A percentile compares a stretch with the other conserved stretches of the same genome.
Conservation (phyloP, 1,284 basidiomycete species). For the Ustilago vetiveriae region DNA sequence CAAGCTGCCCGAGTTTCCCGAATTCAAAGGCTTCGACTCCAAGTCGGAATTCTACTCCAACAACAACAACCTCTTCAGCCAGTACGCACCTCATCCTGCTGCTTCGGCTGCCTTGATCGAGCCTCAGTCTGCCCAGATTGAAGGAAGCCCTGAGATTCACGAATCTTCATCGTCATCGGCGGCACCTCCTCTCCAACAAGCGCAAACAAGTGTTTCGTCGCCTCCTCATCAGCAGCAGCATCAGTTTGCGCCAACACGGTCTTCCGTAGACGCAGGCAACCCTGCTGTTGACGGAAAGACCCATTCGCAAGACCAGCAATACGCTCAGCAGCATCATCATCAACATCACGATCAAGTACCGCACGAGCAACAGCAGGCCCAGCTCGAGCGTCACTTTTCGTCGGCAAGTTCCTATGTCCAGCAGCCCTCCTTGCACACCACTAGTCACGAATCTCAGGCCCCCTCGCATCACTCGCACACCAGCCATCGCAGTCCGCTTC, state of each 20-base stretch:
- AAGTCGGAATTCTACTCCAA: slow-evolving; percentile 20
- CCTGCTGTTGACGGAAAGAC: neutral
- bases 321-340: neutral
- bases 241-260: neutral
- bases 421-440: slow-evolving; percentile 13
- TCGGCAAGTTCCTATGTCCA: slow-evolving; percentile 44
- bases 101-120: slow-evolving; percentile 29
- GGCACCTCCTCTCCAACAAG: neutral
- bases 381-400: slow-evolving; percentile 43
- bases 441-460: slow-evolving; percentile 22
- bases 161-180: slow-evolving; percentile 2
- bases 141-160: slow-evolving; percentile 12
- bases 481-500: slow-evolving; percentile 34
- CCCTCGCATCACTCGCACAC: slow-evolving; percentile 20
- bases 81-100: slow-evolving; percentile 28
- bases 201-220: slow-evolving; percentile 1
- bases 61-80: slow-evolving; percentile 36
- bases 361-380: slow-evolving; percentile 2
- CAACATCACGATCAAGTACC: neutral
- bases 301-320: neutral
- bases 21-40: slow-evolving; percentile 37
- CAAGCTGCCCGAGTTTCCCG: slow-evolving; percentile 35
- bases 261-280: neutral
- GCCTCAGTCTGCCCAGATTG: slow-evolving; percentile 42
- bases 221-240: slow-evolving; percentile 1